A percentile compares a stretch with the other conserved stretches of the same genome.
Evolutionary conservation across 768 basidiomycete species (phyloP).

Genomic region (Hemileccinum rubropunctum): DNA sequence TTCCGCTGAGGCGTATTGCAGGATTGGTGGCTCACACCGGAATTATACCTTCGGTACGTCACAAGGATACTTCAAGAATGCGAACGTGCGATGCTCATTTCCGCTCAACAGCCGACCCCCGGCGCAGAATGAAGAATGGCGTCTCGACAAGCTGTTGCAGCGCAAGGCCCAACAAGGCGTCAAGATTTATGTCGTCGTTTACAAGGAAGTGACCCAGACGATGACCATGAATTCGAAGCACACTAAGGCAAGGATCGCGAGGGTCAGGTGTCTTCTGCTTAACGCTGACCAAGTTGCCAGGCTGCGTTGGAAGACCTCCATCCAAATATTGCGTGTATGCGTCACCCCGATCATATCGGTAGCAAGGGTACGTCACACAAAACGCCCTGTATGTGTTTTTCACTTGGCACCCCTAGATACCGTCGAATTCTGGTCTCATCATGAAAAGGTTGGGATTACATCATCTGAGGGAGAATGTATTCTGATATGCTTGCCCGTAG

Average conservation of each 20-base stretch:
- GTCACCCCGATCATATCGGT: constrained; percentile 89
- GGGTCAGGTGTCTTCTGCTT: background rate
- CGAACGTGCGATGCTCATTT: constrained; percentile 11
- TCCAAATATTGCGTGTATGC: constrained; percentile 83
- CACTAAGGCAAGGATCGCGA: constrained; percentile 57
- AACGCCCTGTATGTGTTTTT: background rate
- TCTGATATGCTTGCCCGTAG: constrained; percentile 15
- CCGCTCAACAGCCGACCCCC: constrained; percentile 60
- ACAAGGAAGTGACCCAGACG: constrained; percentile 94
- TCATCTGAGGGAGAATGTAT: background rate
- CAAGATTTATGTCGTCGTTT: constrained; percentile 86
- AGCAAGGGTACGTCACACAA: constrained; percentile 50
- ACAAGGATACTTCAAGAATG: background rate
- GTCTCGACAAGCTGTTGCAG: constrained; percentile 81
- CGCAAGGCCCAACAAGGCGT: constrained; percentile 93
- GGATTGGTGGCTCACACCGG: constrained; percentile 96
- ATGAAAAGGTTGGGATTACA: constrained; percentile 62
- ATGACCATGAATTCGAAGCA: constrained; percentile 88
- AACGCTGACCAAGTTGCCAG: constrained; percentile 34
- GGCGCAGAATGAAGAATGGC: constrained; percentile 79
- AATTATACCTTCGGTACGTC: constrained; percentile 75
- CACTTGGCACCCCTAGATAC: constrained; percentile 43
- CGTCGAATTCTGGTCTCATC: constrained; percentile 88
- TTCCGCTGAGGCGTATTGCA: constrained; percentile 24
- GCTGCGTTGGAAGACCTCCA: constrained; percentile 78